Evolutionary conservation across 1,139 yeast species (phyloP).

Genomic region (Starmera stellimalicola): DNA sequence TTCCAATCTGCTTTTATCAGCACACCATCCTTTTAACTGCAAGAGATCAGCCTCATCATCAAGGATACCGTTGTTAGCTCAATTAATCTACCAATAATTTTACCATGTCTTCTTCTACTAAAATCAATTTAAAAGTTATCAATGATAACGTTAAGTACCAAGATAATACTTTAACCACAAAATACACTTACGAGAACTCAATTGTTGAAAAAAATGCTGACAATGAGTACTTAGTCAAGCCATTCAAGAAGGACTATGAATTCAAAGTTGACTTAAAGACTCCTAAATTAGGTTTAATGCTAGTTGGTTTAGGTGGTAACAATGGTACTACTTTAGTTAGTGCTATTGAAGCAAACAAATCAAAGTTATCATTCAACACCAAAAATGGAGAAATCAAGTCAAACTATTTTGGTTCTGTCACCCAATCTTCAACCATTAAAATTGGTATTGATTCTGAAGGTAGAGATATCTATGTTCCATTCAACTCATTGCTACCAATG

Average conservation of each 20-base stretch:
- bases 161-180: constrained; percentile 54
- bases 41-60: constrained; percentile 15
- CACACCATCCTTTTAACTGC: constrained; percentile 20
- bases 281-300: constrained; percentile 82
- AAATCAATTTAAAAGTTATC: constrained; percentile 32
- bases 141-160: constrained; percentile 56
- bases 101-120: constrained; percentile 2
- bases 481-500: constrained; percentile 82
- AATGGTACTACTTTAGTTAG: constrained; percentile 90
- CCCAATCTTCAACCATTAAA: constrained; percentile 86
- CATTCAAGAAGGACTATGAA: constrained; percentile 65
- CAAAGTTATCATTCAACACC: constrained; percentile 68
- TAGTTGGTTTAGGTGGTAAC: constrained; percentile 95
- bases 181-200: constrained; percentile 65
- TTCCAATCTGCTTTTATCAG: constrained; percentile 17
- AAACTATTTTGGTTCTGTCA: constrained; percentile 92
- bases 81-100: constrained; percentile 11
- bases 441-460: constrained; percentile 78
- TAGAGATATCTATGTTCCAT: constrained; percentile 87
- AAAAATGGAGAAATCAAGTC: constrained; percentile 76
- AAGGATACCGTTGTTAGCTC: constrained; percentile 14
- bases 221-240: constrained; percentile 61
- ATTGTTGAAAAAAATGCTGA: constrained; percentile 39
- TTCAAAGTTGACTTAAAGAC: constrained; percentile 77
- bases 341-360: constrained; percentile 77